phyloP scores from a whole-genome alignment of 2,329 filamentous ascomycete species.

The Coniella lustricola region DNA sequence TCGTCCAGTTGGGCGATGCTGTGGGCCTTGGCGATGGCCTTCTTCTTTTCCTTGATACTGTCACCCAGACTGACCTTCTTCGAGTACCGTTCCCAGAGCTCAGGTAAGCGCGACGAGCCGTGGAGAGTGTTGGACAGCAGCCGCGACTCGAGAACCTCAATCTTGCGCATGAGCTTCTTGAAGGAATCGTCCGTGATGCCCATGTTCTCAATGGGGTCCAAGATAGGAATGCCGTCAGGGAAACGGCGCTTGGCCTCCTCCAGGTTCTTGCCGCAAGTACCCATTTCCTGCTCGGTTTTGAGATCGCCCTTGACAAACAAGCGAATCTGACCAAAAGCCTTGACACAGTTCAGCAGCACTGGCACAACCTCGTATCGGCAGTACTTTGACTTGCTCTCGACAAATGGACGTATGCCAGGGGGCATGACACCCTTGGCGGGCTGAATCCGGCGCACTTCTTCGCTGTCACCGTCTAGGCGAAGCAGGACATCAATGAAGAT shows the following conservation, averaged over 20 bases:
- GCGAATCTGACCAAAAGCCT: constrained; percentile 75
- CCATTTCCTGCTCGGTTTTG: constrained; percentile 56
- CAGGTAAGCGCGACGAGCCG: constrained; percentile 75
- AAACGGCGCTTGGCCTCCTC: constrained; percentile 80
- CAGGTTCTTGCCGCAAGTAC: constrained; percentile 61
- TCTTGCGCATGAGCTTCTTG: constrained; percentile 89
- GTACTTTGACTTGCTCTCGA: constrained; percentile 47
- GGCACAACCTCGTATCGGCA: constrained; percentile 77
- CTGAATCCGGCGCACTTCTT: constrained; percentile 38
- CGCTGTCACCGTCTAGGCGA: constrained; percentile 44
- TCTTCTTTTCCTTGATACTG: constrained; percentile 83
- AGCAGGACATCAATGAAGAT: constrained; percentile 80
- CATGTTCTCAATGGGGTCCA: constrained; percentile 97
- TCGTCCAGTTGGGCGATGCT: constrained; percentile 92
- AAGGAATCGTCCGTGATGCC: constrained; percentile 85
- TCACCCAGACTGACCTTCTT: constrained; percentile 68
- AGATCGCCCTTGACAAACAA: constrained; percentile 78
- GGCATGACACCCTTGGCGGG: constrained; percentile 60
- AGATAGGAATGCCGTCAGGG: constrained; percentile 79
- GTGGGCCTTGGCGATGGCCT: constrained; percentile 75
- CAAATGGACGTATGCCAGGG: constrained; percentile 49
- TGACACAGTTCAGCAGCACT: constrained; percentile 77
- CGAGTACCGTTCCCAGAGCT: constrained; percentile 81
- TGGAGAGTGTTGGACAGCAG: constrained; percentile 86
- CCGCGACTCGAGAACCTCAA: constrained; percentile 90